These are phyloP conservation scores for Sequoia sempervirens DNA, from an alignment of 75 land plant species.

Conservation along the genomic window DNA sequence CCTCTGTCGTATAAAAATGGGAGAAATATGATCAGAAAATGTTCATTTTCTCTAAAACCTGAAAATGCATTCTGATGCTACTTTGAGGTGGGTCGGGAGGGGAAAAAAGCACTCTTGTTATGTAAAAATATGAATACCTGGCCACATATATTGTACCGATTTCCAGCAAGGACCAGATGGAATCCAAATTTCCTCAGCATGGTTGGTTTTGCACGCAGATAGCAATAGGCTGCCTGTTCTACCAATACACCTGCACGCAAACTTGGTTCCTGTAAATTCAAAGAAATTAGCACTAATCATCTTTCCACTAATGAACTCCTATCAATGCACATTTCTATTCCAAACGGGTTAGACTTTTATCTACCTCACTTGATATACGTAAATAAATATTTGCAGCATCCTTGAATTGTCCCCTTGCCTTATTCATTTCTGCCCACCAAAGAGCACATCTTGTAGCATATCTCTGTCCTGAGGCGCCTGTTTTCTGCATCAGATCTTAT, in stretches of 20 bases:
- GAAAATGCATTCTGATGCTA: background rate
- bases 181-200: slow-evolving; percentile 97
- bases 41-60: background rate
- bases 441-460: slow-evolving; percentile 89
- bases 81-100: background rate
- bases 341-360: background rate
- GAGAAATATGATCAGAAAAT: background rate
- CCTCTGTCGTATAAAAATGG: slow-evolving; percentile 37
- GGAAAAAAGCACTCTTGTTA: background rate
- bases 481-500: slow-evolving; percentile 48
- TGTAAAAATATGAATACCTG: slow-evolving; percentile 50
- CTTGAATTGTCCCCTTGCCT: slow-evolving; percentile 69
- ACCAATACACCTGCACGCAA: slow-evolving; percentile 88
- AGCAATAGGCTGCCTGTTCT: slow-evolving; percentile 97
- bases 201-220: slow-evolving; percentile 65
- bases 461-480: slow-evolving; percentile 57
- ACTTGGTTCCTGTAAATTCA: slow-evolving; percentile 53
- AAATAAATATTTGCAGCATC: slow-evolving; percentile 85
- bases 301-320: slow-evolving; percentile 5
- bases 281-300: background rate
- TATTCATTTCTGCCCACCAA: slow-evolving; percentile 97
- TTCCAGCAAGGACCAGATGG: slow-evolving; percentile 91
- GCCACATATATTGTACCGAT: slow-evolving; percentile 71
- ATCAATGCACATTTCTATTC: background rate
- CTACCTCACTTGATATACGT: slow-evolving; percentile 80